Base-by-base conservation (phyloP, 176 grass and related monocot genomes). In the Alloteropsis semialata region DNA sequence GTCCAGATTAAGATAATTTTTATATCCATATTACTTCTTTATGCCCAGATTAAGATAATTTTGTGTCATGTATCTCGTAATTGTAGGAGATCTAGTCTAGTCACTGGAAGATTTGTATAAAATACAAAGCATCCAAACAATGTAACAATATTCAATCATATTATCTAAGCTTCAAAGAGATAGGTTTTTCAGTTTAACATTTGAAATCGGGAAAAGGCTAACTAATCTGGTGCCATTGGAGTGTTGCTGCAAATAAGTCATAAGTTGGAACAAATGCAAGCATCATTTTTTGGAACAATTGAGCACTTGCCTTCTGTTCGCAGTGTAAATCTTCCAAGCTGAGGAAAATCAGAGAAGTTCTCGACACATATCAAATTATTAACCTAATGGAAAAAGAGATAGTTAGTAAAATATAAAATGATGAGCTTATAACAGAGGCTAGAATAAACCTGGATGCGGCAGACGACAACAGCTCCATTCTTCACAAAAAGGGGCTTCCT, bases 261-360 rank as follows among this genome's bases (percentile, higher is more conserved):
- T 16, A 84, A 75, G 22, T 75, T 51, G 45, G 39, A 46, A 75
- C 34, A 36, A 36, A 36, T 36, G 34, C 34, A 36, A 36, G 34
- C 34, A 36, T 36, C 34, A n/a, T n/a, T n/a, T n/a, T 36, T 36
- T 36, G 34, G 34, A 36, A 36, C 34, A 36, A 36, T 5, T 36
- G 34, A 36, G 5, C 34, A 36, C 34, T 82, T 84, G 90, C 94
- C 94, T 94, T 97, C 92, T 1, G 89, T 92, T 82, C 94, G 85
- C 68, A 97, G 94, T 17, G 94, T 94, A 84, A 97, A 97, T 76
- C 94, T 97, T 84, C 94, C 94, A 71, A 97, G 94, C 76, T 94
- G 94, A 84, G 94, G 79, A 71, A 90, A 87, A 84, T 89, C 85
- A 77, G 89, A 79, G 69, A 97, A 97, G 33, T 90, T 94, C 85